Evolutionary conservation across 2,329 filamentous ascomycete species (phyloP).

Genomic region (Neonectria sp.): DNA sequence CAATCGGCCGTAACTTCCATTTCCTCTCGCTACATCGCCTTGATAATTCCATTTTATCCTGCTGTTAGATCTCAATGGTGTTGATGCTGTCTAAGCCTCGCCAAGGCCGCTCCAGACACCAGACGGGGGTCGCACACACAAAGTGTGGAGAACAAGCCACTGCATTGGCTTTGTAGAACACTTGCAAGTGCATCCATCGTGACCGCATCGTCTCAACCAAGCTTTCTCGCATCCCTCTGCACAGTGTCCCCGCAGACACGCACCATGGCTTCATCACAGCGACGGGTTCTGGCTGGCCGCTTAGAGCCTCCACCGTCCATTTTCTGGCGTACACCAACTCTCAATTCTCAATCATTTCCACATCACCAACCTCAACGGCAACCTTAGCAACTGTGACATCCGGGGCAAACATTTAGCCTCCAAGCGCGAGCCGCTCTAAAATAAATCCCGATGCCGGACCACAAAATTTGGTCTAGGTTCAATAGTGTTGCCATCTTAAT

Average conservation of each 20-base stretch:
- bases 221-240: not conserved
- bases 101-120: too few species aligned
- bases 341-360: not conserved
- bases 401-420: too few species aligned
- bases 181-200: not conserved
- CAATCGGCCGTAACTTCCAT: too few species aligned
- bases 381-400: not conserved
- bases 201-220: not conserved
- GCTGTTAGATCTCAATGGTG: not conserved
- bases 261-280: not conserved
- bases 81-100: not conserved
- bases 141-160: not conserved
- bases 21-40: too few species aligned
- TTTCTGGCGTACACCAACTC: not conserved
- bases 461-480: not conserved
- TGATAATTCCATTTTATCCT: not conserved
- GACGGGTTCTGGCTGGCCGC: not conserved
- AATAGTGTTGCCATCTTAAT: not conserved
- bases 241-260: not conserved
- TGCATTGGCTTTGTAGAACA: not conserved
- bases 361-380: not conserved
- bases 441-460: too few species aligned
- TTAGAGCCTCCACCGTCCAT: not conserved
- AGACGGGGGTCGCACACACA: not conserved
- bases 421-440: too few species aligned